Evolutionary conservation across 441 rosid species (phyloP).

Genomic region (Populus tomentosa): DNA sequence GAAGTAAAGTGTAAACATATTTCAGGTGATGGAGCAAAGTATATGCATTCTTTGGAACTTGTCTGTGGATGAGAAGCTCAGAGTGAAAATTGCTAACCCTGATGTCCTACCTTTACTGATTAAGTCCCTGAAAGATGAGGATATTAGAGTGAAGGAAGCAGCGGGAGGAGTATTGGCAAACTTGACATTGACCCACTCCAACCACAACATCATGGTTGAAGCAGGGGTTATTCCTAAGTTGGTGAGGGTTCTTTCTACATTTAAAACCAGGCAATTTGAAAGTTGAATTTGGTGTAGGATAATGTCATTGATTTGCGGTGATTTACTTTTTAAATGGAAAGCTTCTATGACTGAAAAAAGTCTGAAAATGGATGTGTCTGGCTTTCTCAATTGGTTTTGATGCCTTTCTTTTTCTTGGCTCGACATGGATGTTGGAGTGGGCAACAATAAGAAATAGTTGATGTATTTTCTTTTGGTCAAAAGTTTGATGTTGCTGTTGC

Average conservation of each 20-base stretch:
- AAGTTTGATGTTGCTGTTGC: not conserved
- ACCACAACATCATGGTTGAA: constrained; percentile 65
- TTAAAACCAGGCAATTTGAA: not conserved
- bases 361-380: not conserved
- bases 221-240: constrained; percentile 69
- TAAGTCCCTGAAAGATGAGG: constrained; percentile 60
- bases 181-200: constrained; percentile 52
- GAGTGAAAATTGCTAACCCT: constrained; percentile 52
- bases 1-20: constrained; percentile 14
- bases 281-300: not conserved
- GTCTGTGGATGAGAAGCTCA: constrained; percentile 64
- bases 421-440: not conserved
- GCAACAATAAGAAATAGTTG: not conserved
- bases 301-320: not conserved
- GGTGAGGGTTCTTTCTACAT: constrained; percentile 42
- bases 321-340: not conserved
- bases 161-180: constrained; percentile 85
- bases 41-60: constrained; percentile 75
- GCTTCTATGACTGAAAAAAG: not conserved
- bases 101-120: constrained; percentile 56
- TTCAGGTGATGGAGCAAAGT: constrained; percentile 75
- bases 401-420: not conserved
- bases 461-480: not conserved
- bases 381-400: not conserved
- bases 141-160: constrained; percentile 61